Evolutionary conservation across 148 eudicot genomes (phyloP).

Genomic region (Pharnaceum exiguum): DNA sequence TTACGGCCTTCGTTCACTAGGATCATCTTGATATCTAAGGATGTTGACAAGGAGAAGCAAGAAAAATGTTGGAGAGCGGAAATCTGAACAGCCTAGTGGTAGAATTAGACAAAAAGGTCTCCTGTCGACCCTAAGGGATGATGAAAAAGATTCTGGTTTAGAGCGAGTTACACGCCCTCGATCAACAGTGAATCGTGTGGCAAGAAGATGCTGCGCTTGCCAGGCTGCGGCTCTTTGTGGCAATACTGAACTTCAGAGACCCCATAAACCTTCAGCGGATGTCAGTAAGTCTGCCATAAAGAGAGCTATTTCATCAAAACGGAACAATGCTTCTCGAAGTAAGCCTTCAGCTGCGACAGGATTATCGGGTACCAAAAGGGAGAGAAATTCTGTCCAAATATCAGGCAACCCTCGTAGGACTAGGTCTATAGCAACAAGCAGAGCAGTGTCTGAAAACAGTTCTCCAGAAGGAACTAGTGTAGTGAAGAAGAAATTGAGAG

Average conservation of each 20-base stretch:
- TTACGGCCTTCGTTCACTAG: too few relatives aligned
- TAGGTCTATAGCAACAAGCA: background rate
- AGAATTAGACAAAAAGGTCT: too few relatives aligned
- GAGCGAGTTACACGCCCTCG: background rate
- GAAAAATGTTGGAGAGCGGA: background rate
- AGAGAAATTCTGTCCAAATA: background rate
- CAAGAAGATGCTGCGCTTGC: slow-evolving; percentile 16
- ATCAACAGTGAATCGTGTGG: background rate
- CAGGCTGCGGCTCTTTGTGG: background rate
- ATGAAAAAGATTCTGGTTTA: background rate
- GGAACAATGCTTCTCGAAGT: slow-evolving; percentile 2
- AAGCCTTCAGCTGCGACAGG: background rate
- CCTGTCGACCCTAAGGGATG: background rate
- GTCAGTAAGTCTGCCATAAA: background rate
- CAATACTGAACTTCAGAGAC: background rate
- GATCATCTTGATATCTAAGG: too few relatives aligned
- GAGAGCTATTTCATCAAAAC: background rate
- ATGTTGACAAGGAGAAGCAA: background rate
- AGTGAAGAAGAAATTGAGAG: slow-evolving; percentile 5
- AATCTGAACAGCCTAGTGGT: background rate
- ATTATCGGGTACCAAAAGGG: background rate
- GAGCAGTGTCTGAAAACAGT: background rate
- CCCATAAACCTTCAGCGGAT: slow-evolving; percentile 8
- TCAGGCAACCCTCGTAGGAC: background rate
- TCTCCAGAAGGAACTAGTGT: background rate